These are phyloP conservation scores for Rosa chinensis DNA, from an alignment of 306 rosid species.

Conservation along the genomic window DNA sequence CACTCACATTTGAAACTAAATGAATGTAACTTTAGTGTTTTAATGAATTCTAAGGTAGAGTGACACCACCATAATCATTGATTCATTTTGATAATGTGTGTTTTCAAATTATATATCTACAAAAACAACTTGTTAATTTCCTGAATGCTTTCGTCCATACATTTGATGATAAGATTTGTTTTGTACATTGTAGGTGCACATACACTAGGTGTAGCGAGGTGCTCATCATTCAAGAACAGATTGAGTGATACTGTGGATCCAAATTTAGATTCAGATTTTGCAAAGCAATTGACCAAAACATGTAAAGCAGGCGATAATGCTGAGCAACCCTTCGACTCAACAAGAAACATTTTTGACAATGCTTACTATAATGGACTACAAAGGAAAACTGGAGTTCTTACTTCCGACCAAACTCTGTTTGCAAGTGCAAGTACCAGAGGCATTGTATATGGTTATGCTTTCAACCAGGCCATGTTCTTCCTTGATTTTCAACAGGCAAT, in stretches of 20 bases:
- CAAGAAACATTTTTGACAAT: conserved; percentile 62
- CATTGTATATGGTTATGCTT: conserved; percentile 57
- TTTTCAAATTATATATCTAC: no score
- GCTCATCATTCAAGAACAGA: conserved; percentile 63
- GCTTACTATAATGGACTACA: conserved; percentile 48
- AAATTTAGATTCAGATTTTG: conserved; percentile 49
- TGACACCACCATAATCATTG: no score
- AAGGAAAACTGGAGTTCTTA: conserved; percentile 53
- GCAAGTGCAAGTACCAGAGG: conserved; percentile 41
- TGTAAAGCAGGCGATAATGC: conserved; percentile 62
- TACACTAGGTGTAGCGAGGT: conserved; percentile 80
- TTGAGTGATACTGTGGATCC: conserved; percentile 34
- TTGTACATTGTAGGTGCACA: conserved; percentile 57
- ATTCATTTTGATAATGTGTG: background rate
- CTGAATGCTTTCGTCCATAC: background rate
- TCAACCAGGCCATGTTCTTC: conserved; percentile 71
- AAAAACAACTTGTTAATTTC: background rate
- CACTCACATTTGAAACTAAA: no score
- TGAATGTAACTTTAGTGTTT: no score
- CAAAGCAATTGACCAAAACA: conserved; percentile 47
- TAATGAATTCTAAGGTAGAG: no score
- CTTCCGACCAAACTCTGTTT: conserved; percentile 64
- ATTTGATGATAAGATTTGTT: background rate
- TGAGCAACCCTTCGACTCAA: conserved; percentile 60
- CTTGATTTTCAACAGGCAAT: conserved; percentile 70